Evolutionary conservation across 169 alveolate genomes (phyloP), one percentile per base, ranked within the genome.

Genomic region (Eimeria sp.): DNA sequence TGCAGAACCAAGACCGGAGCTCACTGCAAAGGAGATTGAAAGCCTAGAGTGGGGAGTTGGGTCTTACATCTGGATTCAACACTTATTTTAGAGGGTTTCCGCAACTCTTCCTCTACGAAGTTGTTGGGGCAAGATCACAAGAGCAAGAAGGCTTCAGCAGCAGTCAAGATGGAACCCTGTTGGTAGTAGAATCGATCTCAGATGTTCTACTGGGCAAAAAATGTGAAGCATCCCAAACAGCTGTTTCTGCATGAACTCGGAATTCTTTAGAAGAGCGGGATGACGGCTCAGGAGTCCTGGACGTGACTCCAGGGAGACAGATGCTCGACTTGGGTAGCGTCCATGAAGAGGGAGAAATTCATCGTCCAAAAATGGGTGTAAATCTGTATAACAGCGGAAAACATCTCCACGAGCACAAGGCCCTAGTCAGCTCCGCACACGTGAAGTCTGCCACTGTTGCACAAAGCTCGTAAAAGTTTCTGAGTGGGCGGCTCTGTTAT

Each of bases 351-450:
- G 18, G 43, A 9, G 7, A 30, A 43, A 67, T 27, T 5, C 11
- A 67, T 27, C 78, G 30, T 27, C n/a, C 22, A 27, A 25, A 16
- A 27, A 20, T 3, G 9, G 78, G 5, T 67, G 47, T 20, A 67
- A 27, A 67, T 67, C 1, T 30, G 13, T 7, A 20, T 7, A 11
- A 6, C 5, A 22, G 14, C 78, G 78, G 78, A 67, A 20, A 49
- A 67, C 5, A 43, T 67, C 78, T 45, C 78, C 78, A 16, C 82
- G 82, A 72, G 82, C 82, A 72, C 13, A 30, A 34, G 82, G 82
- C 54, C 54, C 1, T 1, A 34, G 82, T 27, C 22, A 40, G 2
- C 13, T 9, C 27, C 18, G 4, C 20, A 10, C 54, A 72, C 3
- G 0, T 34, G 54, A 25, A 1, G 51, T 16, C 82, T 1, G 54